Evolutionary conservation across 192 early-diverging fungal genomes (phyloP).

Genomic region (Haplosporangium gracile): DNA sequence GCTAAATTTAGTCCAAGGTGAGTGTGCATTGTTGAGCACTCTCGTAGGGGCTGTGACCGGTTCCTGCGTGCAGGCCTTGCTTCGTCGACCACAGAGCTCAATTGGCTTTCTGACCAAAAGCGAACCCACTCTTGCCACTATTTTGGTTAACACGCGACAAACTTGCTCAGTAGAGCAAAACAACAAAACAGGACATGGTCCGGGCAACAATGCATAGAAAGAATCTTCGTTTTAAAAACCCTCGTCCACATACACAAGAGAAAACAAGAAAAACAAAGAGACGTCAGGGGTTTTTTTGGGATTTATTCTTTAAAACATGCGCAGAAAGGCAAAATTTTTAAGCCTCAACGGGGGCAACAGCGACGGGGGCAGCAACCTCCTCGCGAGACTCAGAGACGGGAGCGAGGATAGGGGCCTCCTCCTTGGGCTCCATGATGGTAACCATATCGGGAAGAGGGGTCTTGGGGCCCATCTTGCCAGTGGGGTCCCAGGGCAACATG

Average conservation of each 20-base stretch:
- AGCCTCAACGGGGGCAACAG: slow-evolving; percentile 53
- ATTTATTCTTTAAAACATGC: slow-evolving; percentile 36
- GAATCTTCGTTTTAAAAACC: not conserved
- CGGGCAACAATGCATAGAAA: not conserved
- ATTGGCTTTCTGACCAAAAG: too few relatives aligned
- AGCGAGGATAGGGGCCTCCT: slow-evolving; percentile 78
- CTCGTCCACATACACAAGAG: not conserved
- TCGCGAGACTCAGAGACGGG: slow-evolving; percentile 74
- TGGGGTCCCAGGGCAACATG: slow-evolving; percentile 93
- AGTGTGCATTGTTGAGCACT: too few relatives aligned
- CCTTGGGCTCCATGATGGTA: slow-evolving; percentile 95
- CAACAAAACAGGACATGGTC: not conserved
- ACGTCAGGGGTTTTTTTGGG: slow-evolving; percentile 8
- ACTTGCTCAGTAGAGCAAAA: not conserved
- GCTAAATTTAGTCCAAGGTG: too few relatives aligned
- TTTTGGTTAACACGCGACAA: not conserved
- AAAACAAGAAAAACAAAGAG: not conserved
- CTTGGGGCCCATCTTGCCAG: slow-evolving; percentile 94
- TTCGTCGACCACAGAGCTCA: too few relatives aligned
- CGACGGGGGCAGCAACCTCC: slow-evolving; percentile 52
- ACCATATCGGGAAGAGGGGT: slow-evolving; percentile 95
- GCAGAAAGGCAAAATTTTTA: slow-evolving; percentile 39
- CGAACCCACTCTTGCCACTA: not conserved
- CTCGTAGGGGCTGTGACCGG: too few relatives aligned
- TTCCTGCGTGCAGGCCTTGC: too few relatives aligned